Evolutionary conservation across 2,329 filamentous ascomycete genomes (phyloP).

Genomic region (Apiospora rasikravindrae): DNA sequence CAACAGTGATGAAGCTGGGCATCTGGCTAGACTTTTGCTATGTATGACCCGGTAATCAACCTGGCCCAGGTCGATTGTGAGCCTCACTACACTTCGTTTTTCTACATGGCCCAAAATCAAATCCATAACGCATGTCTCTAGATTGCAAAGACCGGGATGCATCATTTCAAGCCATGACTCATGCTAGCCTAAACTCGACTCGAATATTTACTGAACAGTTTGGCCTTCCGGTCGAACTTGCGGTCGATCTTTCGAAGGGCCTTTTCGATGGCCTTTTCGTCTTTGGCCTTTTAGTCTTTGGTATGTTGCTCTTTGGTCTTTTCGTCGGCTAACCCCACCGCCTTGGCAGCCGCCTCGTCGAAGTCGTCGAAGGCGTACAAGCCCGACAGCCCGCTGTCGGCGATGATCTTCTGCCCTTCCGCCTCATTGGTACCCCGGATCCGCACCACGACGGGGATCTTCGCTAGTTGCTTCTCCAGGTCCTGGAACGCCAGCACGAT

Average conservation of each 20-base stretch:
- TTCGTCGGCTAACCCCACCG: conserved; percentile 61
- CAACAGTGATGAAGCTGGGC: background rate
- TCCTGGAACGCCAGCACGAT: conserved; percentile 76
- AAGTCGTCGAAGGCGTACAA: conserved; percentile 77
- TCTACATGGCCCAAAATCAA: background rate
- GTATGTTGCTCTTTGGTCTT: too few relatives aligned
- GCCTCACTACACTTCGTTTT: background rate
- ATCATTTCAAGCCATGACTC: background rate
- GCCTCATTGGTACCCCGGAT: conserved; percentile 77
- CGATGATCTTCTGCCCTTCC: conserved; percentile 71
- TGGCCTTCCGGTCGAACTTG: too few relatives aligned
- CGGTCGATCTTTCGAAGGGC: too few relatives aligned
- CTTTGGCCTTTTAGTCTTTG: too few relatives aligned
- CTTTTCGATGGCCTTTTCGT: too few relatives aligned
- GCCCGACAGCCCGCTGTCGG: conserved; percentile 65
- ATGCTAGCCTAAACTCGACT: background rate
- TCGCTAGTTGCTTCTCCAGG: conserved; percentile 53
- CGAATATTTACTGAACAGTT: background rate
- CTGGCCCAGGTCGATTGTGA: background rate
- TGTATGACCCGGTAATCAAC: background rate
- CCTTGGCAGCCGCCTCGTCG: conserved; percentile 72
- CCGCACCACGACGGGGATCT: conserved; percentile 77
- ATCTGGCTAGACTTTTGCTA: background rate
- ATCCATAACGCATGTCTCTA: background rate
- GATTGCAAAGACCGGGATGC: background rate